Evolutionary conservation across 1,284 basidiomycete species (phyloP).

Genomic region (Cutaneotrichosporon spelunceum): DNA sequence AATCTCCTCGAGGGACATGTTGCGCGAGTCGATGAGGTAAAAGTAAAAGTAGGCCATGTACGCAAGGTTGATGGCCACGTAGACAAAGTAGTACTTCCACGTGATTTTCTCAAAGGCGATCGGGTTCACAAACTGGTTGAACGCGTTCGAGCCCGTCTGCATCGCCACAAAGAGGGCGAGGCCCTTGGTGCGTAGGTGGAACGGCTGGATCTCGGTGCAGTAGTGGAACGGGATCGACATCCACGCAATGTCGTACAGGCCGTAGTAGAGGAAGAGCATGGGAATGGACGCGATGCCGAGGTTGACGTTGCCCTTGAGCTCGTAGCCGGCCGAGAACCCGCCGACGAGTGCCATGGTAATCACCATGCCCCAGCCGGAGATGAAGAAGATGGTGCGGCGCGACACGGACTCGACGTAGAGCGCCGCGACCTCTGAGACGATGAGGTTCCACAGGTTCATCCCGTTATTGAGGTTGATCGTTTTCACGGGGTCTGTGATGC

Average conservation of each 20-base stretch:
- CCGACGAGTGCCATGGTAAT: slow-evolving; percentile 10
- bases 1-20: slow-evolving; percentile 20
- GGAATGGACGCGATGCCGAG: slow-evolving; percentile 13
- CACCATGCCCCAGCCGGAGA: slow-evolving; percentile 15
- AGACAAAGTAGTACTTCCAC: slow-evolving; percentile 20
- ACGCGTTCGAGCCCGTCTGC: slow-evolving; percentile 16
- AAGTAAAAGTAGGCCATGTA: slow-evolving; percentile 18
- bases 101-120: slow-evolving; percentile 16
- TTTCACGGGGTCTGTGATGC: slow-evolving; percentile 22
- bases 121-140: slow-evolving; percentile 25
- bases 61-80: slow-evolving; percentile 18
- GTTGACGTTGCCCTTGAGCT: slow-evolving; percentile 11
- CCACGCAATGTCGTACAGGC: slow-evolving; percentile 25
- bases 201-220: slow-evolving; percentile 19
- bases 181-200: slow-evolving; percentile 23
- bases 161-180: slow-evolving; percentile 19
- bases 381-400: slow-evolving; percentile 20
- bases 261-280: slow-evolving; percentile 25
- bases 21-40: slow-evolving; percentile 17
- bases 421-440: slow-evolving; percentile 16
- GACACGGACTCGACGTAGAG: slow-evolving; percentile 9
- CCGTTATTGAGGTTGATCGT: slow-evolving; percentile 33
- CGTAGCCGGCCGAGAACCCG: slow-evolving; percentile 13
- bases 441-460: slow-evolving; percentile 30
- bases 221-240: slow-evolving; percentile 17